Evolutionary conservation across 805 yeast genomes (phyloP).

Genomic region (Isabelozyma rhagii): DNA sequence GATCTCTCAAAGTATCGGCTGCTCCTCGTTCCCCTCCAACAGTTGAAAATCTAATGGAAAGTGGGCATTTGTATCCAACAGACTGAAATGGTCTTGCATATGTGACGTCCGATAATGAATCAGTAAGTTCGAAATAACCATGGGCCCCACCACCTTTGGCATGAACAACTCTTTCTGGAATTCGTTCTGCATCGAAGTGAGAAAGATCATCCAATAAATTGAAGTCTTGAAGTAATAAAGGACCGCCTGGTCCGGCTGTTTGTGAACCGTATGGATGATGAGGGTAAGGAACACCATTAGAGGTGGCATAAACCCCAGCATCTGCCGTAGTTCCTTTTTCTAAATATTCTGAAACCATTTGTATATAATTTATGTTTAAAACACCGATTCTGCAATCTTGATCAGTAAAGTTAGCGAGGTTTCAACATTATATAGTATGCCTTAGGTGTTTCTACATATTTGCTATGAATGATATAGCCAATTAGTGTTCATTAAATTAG

Average conservation of each 20-base stretch:
- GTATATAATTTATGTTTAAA: background rate
- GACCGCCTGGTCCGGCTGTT: constrained; percentile 55
- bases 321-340: constrained; percentile 2
- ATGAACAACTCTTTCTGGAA: constrained; percentile 67
- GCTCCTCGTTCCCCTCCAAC: constrained; percentile 71
- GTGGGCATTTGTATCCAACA: constrained; percentile 40
- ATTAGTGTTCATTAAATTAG: too few species aligned
- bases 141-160: constrained; percentile 67
- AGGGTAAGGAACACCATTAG: constrained; percentile 53
- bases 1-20: constrained; percentile 66
- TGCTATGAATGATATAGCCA: too few species aligned
- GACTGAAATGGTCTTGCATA: constrained; percentile 40
- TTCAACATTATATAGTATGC: too few species aligned
- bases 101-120: constrained; percentile 52
- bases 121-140: constrained; percentile 58
- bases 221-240: constrained; percentile 55
- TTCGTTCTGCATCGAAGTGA: constrained; percentile 62
- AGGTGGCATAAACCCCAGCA: constrained; percentile 39
- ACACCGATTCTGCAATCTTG: too few species aligned
- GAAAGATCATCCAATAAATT: constrained; percentile 55
- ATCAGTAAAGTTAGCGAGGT: too few species aligned
- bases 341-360: constrained; percentile 1
- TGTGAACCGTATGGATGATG: constrained; percentile 54
- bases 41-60: constrained; percentile 54
- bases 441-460: too few species aligned